Evolutionary conservation across 495 filamentous ascomycete species (phyloP).

Genomic region (Daldinia grandis): DNA sequence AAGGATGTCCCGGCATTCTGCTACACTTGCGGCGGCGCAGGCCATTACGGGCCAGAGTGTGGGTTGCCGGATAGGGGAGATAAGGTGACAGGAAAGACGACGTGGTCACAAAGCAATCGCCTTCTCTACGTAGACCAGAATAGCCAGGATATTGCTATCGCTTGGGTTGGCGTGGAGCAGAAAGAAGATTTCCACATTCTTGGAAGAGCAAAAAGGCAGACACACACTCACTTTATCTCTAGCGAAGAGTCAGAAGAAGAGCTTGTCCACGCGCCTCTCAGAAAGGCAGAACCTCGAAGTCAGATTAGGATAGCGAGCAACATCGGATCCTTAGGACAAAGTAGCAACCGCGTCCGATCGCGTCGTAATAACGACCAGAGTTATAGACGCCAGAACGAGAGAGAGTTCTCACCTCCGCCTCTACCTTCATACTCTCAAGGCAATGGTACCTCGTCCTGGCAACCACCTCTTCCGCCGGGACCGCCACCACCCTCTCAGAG

Average conservation of each 20-base stretch:
- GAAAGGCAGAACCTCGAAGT: conserved; percentile 30
- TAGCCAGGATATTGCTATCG: conserved; percentile 45
- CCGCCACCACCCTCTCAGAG: conserved; percentile 31
- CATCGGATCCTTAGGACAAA: conserved; percentile 25
- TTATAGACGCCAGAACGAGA: conserved; percentile 17
- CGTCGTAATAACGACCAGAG: conserved; percentile 16
- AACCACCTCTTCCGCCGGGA: conserved; percentile 43
- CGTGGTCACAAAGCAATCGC: conserved; percentile 49
- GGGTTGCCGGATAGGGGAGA: conserved; percentile 25
- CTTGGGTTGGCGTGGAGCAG: conserved; percentile 22
- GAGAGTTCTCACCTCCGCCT: conserved; percentile 15
- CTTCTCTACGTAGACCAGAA: conserved; percentile 50
- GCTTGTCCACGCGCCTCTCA: conserved; percentile 50
- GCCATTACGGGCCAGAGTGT: conserved; percentile 54
- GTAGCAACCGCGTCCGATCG: not conserved
- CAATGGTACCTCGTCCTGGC: conserved; percentile 14
- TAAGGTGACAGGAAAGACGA: conserved; percentile 31
- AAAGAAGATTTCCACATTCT: conserved; percentile 45
- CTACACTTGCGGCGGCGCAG: conserved; percentile 50
- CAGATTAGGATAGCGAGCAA: conserved; percentile 48
- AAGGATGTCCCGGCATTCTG: conserved; percentile 51
- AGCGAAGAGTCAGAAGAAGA: conserved; percentile 56
- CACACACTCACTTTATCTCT: conserved; percentile 52
- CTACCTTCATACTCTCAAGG: conserved; percentile 2
- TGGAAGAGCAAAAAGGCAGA: conserved; percentile 48